Evolutionary conservation across 164 flowering plant genomes (phyloP), one percentile per base, ranked within the genome.

Genomic region (Nymphaea colorata): DNA sequence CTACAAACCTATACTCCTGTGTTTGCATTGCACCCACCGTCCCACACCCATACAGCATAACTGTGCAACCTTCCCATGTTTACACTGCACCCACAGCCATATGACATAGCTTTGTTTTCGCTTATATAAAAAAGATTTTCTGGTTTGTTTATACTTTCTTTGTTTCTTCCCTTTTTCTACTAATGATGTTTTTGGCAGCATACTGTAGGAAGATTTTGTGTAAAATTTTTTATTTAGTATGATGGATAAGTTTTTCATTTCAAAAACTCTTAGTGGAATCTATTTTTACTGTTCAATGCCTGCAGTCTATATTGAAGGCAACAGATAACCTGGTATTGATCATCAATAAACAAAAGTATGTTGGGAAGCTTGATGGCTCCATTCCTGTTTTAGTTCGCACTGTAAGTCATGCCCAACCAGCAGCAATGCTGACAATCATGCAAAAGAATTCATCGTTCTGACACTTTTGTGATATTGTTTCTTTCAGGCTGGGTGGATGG

Each of bases 401-500:
- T 64, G 91, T 87, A 77, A 79, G 86, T 60, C 12, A 10, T 36
- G 14, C 8, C 68, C 67, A 43, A 42, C 6, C 7, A 47, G 55
- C 55, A 47, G 5, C 55, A 47, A 47, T 7, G 55, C 55, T 47
- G 5, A 47, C 11, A 6, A 47, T 2, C 12, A 12, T 47, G 7
- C 55, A 47, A 47, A 47, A 12, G 7, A 47, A 25, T 25, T 47
- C 55, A 47, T 47, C 12, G 11, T 47, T 47, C 7, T 47, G 12
- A 2, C 55, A 47, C 12, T 7, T 6, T 7, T 47, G 7, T 47
- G 36, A 25, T 41, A 4, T 3, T 62, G 67, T 65, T 67, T 65
- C 45, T 78, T 71, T 64, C 82, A 87, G 91, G 71, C 74, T 4
- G 83, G 80, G 75, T 87, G 91, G 89, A 67, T 87, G 83, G 84